A percentile compares a stretch with the other conserved stretches of the same genome.
phyloP scores from a whole-genome alignment of 805 yeast genomes.

The Kodamaea nitidulidarum region DNA sequence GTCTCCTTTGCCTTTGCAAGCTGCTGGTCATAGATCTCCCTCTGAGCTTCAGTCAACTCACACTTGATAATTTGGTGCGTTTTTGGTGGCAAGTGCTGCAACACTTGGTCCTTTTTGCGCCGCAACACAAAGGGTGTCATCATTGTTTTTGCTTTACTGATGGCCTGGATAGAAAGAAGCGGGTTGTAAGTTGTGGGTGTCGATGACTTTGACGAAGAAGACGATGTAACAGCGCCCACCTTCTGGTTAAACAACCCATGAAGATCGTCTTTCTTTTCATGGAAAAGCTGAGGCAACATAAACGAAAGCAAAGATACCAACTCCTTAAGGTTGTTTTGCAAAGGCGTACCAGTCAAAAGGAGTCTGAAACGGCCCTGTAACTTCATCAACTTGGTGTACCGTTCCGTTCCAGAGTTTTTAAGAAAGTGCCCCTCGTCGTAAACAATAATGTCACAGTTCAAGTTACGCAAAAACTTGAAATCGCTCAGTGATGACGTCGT shows the following conservation, averaged over 20 bases:
- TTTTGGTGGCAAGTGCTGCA: conserved; percentile 83
- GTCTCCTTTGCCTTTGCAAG: conserved; percentile 42
- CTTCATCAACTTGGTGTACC: conserved; percentile 84
- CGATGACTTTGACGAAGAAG: conserved; percentile 19
- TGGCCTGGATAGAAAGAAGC: conserved; percentile 83
- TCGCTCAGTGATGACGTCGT: conserved; percentile 87
- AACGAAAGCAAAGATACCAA: conserved; percentile 86
- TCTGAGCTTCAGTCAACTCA: conserved; percentile 54
- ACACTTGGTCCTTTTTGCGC: conserved; percentile 87
- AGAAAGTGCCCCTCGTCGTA: conserved; percentile 98
- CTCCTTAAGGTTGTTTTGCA: conserved; percentile 89
- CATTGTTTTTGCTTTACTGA: conserved; percentile 91
- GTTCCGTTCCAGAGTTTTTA: conserved; percentile 82
- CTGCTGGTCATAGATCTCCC: conserved; percentile 56
- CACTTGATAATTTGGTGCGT: conserved; percentile 61
- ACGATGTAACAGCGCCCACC: conserved; percentile 59
- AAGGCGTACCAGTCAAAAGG: conserved; percentile 91
- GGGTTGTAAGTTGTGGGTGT: conserved; percentile 60
- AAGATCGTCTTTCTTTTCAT: conserved; percentile 76
- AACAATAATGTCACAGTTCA: conserved; percentile 80
- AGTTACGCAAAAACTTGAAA: conserved; percentile 67
- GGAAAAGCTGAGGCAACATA: conserved; percentile 80
- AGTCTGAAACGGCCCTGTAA: conserved; percentile 80
- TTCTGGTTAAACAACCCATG: conserved; percentile 82
- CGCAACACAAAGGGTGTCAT: conserved; percentile 96